These are phyloP conservation scores for Hippophae rhamnoides DNA, from an alignment of 306 rosid species.

Conservation along the genomic window DNA sequence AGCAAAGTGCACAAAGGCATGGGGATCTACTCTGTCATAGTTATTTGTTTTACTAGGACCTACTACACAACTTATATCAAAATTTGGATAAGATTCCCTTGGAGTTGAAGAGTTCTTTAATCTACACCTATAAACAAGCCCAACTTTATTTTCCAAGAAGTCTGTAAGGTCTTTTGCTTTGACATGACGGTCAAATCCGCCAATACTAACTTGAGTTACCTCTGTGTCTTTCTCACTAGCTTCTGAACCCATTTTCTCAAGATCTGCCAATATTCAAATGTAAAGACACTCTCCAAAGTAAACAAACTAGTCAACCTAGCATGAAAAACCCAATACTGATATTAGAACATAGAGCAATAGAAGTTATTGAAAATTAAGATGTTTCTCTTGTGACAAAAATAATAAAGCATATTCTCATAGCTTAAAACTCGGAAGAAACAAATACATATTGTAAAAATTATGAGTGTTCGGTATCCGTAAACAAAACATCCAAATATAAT, in stretches of 20 bases:
- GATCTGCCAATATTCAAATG: background rate
- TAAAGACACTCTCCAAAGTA: no score
- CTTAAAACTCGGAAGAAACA: no score
- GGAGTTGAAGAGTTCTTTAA: conserved; percentile 84
- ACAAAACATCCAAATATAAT: no score
- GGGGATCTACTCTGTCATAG: conserved; percentile 51
- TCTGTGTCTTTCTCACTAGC: conserved; percentile 27
- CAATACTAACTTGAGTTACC: conserved; percentile 68
- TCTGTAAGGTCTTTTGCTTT: conserved; percentile 41
- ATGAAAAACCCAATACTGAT: background rate
- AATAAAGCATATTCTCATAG: no score
- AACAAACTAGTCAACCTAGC: background rate
- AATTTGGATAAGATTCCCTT: conserved; percentile 56
- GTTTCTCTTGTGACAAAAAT: no score
- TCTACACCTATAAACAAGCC: conserved; percentile 60
- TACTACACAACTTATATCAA: conserved; percentile 20
- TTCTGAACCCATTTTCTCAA: conserved; percentile 35
- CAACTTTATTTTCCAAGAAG: conserved; percentile 46
- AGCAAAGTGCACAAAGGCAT: conserved; percentile 81
- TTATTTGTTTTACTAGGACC: conserved; percentile 22
- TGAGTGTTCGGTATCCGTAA: no score
- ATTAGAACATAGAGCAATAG: no score
- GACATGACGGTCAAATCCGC: conserved; percentile 53
- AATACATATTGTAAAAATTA: no score
- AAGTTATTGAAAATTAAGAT: no score